Evolutionary conservation across 495 filamentous ascomycete species (phyloP).

Genomic region (Darksidea phi): DNA sequence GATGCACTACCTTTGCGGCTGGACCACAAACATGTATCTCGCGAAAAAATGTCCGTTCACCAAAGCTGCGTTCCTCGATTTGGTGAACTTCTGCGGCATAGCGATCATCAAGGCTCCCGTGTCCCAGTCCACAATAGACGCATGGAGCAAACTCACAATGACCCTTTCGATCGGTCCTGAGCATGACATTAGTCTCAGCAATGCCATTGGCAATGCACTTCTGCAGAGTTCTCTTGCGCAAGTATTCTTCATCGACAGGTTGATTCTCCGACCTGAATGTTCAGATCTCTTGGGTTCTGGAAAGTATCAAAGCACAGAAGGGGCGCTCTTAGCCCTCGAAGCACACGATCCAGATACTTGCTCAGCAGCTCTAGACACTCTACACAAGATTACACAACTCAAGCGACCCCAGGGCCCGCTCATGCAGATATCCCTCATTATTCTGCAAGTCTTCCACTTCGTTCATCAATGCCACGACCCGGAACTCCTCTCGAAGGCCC

Average conservation of each 20-base stretch:
- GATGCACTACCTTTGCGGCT: not conserved
- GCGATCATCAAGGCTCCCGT: not conserved
- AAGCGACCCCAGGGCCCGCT: not conserved
- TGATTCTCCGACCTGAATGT: not conserved
- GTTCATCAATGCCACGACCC: not conserved
- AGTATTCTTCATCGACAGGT: not conserved
- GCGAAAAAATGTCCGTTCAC: slow-evolving; percentile 30
- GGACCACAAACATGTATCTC: not conserved
- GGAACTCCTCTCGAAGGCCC: slow-evolving; percentile 14
- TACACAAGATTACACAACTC: not conserved
- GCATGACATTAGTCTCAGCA: not conserved
- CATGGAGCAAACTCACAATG: slow-evolving; percentile 6
- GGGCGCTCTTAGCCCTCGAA: slow-evolving; percentile 1
- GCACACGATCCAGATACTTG: slow-evolving; percentile 23
- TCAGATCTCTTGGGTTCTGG: not conserved
- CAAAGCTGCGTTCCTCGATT: slow-evolving; percentile 23
- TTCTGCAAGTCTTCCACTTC: not conserved
- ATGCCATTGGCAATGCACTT: not conserved
- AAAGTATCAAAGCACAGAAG: not conserved
- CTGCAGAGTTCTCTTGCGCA: not conserved
- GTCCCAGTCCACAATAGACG: not conserved
- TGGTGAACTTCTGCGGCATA: slow-evolving; percentile 20
- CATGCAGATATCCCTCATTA: not conserved
- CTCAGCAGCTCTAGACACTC: slow-evolving; percentile 7
- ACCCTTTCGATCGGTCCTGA: not conserved